Base-by-base conservation (phyloP, 495 filamentous ascomycete genomes). In the Daldinia caldariorum region DNA sequence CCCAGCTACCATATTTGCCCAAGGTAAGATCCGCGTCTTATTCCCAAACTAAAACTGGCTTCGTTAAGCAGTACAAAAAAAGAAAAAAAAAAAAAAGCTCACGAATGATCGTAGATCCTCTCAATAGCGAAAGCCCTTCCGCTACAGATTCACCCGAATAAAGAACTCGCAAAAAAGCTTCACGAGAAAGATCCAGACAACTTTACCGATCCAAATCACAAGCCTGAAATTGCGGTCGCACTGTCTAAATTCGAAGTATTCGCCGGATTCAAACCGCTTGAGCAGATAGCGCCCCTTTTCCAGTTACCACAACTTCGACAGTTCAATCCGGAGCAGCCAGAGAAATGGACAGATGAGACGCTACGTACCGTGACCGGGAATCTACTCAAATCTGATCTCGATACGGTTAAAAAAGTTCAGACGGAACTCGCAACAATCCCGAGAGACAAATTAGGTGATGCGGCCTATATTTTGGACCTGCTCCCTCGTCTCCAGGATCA, bases 151-250 rank as follows among this genome's bases (percentile, higher is more conserved):
- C 92, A 94, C 66, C 92, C 90, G 9, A 83, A 93, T 78, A 90
- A 89, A 65, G 76, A 81, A 2, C 85, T 94, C 6, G 85, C 91
- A 0, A 75, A 79, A 12, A 81, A 88, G 66, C 81, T 94, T 3
- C 88, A 92, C 78, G 71, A 83, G 61, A 61, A 87, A 70, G 85
- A 93, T 67, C 89, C 90, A 0, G 74, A 87, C 9, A 83, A 85
- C 57, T 94, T 90, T 74, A 85, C 85, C 7, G 91, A 95, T 67
- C 79, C 83, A 16, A 94, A 93, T 76, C 90, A 94, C 78, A 94
- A 94, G 76, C 91, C 92, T 1, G 92, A 95, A 74, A 94, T 94
- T 35, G 91, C 91, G 4, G 81, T 95, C 13, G 90, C 91, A 0
- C 78, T 94, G 0, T 85, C 86, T n/a, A 85, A 88, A 16, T 94